These are phyloP conservation scores for Lepidium campestre DNA, from an alignment of 441 rosid species.

Conservation along the genomic window DNA sequence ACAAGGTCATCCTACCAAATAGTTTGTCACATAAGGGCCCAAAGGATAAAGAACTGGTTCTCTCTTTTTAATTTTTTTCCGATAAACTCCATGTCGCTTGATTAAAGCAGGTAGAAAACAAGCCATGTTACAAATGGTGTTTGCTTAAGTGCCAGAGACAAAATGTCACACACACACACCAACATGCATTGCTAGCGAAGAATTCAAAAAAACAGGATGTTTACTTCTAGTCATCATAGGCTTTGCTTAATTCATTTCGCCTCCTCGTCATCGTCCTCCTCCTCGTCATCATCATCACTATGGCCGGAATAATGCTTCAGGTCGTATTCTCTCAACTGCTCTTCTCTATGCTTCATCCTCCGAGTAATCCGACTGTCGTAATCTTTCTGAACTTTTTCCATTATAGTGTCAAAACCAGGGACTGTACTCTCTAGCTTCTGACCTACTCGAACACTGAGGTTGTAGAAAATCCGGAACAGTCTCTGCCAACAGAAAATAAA, in stretches of 20 bases:
- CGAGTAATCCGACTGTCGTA: slow-evolving; percentile 27
- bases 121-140: slow-evolving; percentile 4
- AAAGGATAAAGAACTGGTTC: not conserved
- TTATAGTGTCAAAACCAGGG: slow-evolving; percentile 50
- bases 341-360: slow-evolving; percentile 37
- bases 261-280: slow-evolving; percentile 1
- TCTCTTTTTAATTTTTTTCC: not conserved
- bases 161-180: not conserved
- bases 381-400: slow-evolving; percentile 53
- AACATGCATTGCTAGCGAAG: not conserved
- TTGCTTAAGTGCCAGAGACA: slow-evolving; percentile 4
- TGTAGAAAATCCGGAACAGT: slow-evolving; percentile 32
- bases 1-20: not conserved
- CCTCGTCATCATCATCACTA: slow-evolving; percentile 22
- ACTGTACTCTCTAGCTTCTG: slow-evolving; percentile 35
- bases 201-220: slow-evolving; percentile 1
- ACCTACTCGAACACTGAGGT: slow-evolving; percentile 34
- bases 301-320: not conserved
- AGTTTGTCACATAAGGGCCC: too few relatives aligned
- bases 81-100: slow-evolving; percentile 8
- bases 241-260: slow-evolving; percentile 12
- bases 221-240: slow-evolving; percentile 1
- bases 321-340: slow-evolving; percentile 29
- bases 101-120: not conserved
- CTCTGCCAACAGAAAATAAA: slow-evolving; percentile 37